phyloP scores from a whole-genome alignment of 208 protist species.

The Leishmania tropica region DNA sequence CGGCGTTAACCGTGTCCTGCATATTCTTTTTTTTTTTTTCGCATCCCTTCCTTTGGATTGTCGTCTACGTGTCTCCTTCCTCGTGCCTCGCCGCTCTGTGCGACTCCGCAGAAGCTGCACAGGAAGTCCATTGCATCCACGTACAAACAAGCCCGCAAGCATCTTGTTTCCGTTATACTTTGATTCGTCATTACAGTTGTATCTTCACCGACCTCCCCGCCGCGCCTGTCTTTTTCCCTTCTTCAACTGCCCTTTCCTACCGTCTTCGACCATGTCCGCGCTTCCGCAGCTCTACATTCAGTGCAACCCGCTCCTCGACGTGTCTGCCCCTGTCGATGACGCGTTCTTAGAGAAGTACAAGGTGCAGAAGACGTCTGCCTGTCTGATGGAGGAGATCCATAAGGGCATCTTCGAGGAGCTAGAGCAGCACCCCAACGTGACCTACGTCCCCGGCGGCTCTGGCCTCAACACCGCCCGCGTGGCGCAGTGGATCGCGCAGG shows the following conservation, averaged over 20 bases:
- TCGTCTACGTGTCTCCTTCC: neutral
- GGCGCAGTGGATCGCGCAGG: constrained; percentile 91
- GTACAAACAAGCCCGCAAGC: neutral
- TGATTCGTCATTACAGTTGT: neutral
- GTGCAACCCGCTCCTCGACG: constrained; percentile 99
- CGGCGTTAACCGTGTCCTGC: neutral
- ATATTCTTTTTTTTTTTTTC: neutral
- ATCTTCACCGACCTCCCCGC: neutral
- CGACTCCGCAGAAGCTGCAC: neutral
- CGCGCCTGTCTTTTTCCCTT: neutral
- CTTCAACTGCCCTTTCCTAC: neutral
- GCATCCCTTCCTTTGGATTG: neutral
- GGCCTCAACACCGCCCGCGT: constrained; percentile 98
- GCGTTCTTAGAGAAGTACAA: constrained; percentile 94
- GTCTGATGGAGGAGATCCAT: constrained; percentile 95
- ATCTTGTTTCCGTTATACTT: neutral
- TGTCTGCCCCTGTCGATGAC: constrained; percentile 93
- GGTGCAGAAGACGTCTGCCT: constrained; percentile 85
- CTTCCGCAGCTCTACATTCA: constrained; percentile 67
- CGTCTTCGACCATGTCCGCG: constrained; percentile 15
- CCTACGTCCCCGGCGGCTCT: constrained; percentile 97
- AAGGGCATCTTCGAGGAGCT: constrained; percentile 93
- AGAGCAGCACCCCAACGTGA: constrained; percentile 61
- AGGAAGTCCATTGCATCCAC: neutral
- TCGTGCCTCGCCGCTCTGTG: neutral